Base-by-base conservation (phyloP, 2,329 filamentous ascomycete species). In the Xylaria sp. region DNA sequence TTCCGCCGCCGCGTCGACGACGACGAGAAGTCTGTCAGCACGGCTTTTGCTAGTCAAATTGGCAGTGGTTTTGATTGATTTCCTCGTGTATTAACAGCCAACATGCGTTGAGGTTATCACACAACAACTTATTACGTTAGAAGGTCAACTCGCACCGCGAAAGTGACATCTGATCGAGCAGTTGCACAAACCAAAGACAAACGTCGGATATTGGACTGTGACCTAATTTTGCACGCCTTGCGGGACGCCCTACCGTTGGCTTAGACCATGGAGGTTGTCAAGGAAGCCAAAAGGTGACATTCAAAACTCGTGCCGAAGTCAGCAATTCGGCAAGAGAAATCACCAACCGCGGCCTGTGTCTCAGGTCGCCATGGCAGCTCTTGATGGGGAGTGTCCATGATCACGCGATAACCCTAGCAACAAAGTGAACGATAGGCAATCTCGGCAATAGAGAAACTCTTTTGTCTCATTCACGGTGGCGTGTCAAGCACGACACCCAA, bases 21-120 rank as follows among this genome's bases (percentile, higher is more conserved):
- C 74, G 96, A 98, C 79, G 93, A 96, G 77, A 93, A 96, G 82
- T 98, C 95, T 81, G 89, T 98, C 76, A 97, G 93, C 77, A 98
- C 96, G 61, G 94, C 94, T 58, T 99, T 98, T 83, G 94, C 95
- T 70, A 97, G 94, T 83, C 96, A 98, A 81, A 90, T 97, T 74
- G 94, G 93, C 71, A 84, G 86, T 74, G 79, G 79, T 69, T 80
- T 77, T 68, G 77, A 77, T 67, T 77, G 76, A 79, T 77, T 73
- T 64, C 44, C 26, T 26, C 26, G 11, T 49, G 31, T 59, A 49
- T 61, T 51, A 60, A 65, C 59, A 62, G 53, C 56, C 64, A 59
- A 57, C 36, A 61, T 68, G 58, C 53, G 26, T 64, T 46, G 62
- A 66, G 59, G 31, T 53, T 61, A 65, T 67, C 58, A 59, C 54